These are phyloP conservation scores for Aspergillus alliaceus DNA, from an alignment of 2,329 filamentous ascomycete genomes.

Conservation along the genomic window DNA sequence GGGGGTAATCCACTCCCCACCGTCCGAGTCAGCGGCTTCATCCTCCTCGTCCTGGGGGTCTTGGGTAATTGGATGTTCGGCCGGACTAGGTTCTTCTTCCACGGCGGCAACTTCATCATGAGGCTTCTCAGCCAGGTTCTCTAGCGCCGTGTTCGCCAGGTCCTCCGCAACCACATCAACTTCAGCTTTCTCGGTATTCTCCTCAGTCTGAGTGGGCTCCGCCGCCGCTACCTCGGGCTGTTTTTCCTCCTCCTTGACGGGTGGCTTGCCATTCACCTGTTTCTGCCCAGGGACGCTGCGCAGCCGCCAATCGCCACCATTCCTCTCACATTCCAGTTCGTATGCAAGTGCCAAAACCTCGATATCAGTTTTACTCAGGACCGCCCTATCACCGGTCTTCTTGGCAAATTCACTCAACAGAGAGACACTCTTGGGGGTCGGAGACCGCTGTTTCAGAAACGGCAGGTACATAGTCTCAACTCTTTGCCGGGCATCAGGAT, in stretches of 20 bases:
- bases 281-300: slow-evolving; percentile 78
- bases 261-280: slow-evolving; percentile 68
- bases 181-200: slow-evolving; percentile 16
- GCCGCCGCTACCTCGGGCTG: slow-evolving; percentile 33
- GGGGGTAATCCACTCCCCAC: slow-evolving; percentile 89
- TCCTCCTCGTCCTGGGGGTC: slow-evolving; percentile 29
- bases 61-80: slow-evolving; percentile 20
- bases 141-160: slow-evolving; percentile 27
- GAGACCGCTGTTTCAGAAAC: slow-evolving; percentile 76
- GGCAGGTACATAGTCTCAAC: slow-evolving; percentile 83
- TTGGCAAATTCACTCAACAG: slow-evolving; percentile 82
- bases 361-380: slow-evolving; percentile 85
- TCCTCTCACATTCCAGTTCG: slow-evolving; percentile 88
- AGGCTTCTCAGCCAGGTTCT: slow-evolving; percentile 27
- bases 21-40: slow-evolving; percentile 47
- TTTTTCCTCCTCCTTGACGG: slow-evolving; percentile 43
- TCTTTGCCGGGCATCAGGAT: slow-evolving; percentile 74
- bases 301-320: slow-evolving; percentile 85
- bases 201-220: slow-evolving; percentile 12
- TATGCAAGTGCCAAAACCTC: slow-evolving; percentile 88
- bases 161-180: slow-evolving; percentile 32
- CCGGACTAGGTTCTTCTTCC: slow-evolving; percentile 15
- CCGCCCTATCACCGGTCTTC: slow-evolving; percentile 83
- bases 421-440: slow-evolving; percentile 73
- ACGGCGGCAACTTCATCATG: slow-evolving; percentile 26